Evolutionary conservation across 2,329 filamentous ascomycete genomes (phyloP).

Genomic region (Ilyonectria robusta): DNA sequence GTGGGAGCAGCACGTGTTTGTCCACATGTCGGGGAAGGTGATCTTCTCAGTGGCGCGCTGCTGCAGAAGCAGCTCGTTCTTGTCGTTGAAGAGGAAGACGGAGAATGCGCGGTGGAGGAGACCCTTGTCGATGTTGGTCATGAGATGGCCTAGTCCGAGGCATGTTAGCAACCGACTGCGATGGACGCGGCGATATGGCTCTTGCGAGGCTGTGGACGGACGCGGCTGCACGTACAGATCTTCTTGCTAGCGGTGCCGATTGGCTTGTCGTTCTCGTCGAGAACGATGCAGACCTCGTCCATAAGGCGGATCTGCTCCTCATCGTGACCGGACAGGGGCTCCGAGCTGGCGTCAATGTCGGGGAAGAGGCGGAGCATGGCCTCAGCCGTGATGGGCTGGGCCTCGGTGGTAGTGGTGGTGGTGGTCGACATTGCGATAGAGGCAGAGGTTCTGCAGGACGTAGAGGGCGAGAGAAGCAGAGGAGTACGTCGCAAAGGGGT

Average conservation of each 20-base stretch:
- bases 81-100: slow-evolving; percentile 95
- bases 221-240: slow-evolving; percentile 77
- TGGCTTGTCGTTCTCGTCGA: slow-evolving; percentile 91
- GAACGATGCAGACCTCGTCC: slow-evolving; percentile 98
- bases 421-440: slow-evolving; percentile 50
- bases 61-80: slow-evolving; percentile 93
- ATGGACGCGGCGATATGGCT: not conserved
- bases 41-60: slow-evolving; percentile 98
- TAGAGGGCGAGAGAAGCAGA: not conserved
- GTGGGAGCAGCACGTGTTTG: slow-evolving; percentile 99
- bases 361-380: slow-evolving; percentile 91
- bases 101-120: slow-evolving; percentile 98
- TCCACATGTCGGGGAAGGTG: slow-evolving; percentile 99
- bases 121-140: slow-evolving; percentile 98
- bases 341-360: slow-evolving; percentile 80
- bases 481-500: slow-evolving; percentile 2
- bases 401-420: slow-evolving; percentile 59
- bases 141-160: slow-evolving; percentile 82
- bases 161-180: slow-evolving; percentile 32
- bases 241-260: slow-evolving; percentile 99
- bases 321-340: slow-evolving; percentile 90
- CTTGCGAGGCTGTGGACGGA: not conserved
- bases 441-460: not conserved
- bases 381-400: slow-evolving; percentile 83
- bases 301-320: slow-evolving; percentile 98